These are phyloP conservation scores for Leucosporidium yakuticum DNA, from an alignment of 768 basidiomycete genomes.

Conservation along the genomic window DNA sequence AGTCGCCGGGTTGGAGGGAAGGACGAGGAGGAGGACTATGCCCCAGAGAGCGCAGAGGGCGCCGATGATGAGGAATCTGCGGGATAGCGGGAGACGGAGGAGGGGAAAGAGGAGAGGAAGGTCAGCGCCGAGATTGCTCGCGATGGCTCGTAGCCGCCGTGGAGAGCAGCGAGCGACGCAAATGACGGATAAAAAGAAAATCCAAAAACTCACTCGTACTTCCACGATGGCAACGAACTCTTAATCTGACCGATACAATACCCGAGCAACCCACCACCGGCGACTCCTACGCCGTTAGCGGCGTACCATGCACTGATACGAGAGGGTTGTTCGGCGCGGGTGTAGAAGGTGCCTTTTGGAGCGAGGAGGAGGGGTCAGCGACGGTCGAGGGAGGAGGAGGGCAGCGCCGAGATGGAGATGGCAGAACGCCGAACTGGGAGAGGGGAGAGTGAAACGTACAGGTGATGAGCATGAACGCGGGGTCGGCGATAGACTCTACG, in stretches of 20 bases:
- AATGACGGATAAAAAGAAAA: too few relatives aligned
- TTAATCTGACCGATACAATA: constrained; percentile 30
- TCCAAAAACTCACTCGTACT: constrained; percentile 18
- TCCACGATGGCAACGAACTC: constrained; percentile 9
- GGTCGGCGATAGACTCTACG: constrained; percentile 31
- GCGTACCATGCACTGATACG: neutral
- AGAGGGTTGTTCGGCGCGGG: constrained; percentile 2
- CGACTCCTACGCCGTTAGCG: neutral
- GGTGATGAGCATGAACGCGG: constrained; percentile 20
- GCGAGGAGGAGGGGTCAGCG: neutral
- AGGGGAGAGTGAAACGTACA: neutral
- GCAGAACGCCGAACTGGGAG: neutral
- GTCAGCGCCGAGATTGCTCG: too few relatives aligned
- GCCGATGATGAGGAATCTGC: constrained; percentile 25
- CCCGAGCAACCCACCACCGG: constrained; percentile 6
- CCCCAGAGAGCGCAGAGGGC: constrained; percentile 24
- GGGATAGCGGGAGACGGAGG: neutral
- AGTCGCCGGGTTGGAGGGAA: constrained; percentile 29
- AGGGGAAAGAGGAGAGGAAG: too few relatives aligned
- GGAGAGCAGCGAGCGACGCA: neutral
- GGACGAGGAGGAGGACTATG: constrained; percentile 19
- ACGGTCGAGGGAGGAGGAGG: too few relatives aligned
- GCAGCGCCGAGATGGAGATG: neutral
- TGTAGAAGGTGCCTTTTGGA: constrained; percentile 12
- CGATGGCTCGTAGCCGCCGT: too few relatives aligned